Conservation (phyloP, 1,139 yeast species). For the Taiozyma sp. region DNA sequence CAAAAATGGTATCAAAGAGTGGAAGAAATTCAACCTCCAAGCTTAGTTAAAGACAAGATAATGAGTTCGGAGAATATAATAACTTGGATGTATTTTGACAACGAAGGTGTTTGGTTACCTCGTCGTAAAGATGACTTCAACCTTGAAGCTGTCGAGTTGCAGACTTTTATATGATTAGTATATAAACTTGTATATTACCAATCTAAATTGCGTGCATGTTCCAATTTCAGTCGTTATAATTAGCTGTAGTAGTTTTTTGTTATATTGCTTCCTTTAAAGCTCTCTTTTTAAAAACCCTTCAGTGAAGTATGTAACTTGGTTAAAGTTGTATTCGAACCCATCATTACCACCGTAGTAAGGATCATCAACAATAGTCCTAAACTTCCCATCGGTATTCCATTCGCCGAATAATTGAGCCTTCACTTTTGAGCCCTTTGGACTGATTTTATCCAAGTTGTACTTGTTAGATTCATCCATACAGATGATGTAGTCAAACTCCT, state of each 20-base stretch:
- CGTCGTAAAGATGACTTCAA: slow-evolving; percentile 72
- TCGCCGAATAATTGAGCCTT: slow-evolving; percentile 69
- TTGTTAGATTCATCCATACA: slow-evolving; percentile 81
- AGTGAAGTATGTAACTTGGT: slow-evolving; percentile 71
- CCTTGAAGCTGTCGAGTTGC: slow-evolving; percentile 33
- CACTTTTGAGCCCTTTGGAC: slow-evolving; percentile 50
- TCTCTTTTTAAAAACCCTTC: slow-evolving; percentile 57
- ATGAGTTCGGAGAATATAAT: slow-evolving; percentile 43
- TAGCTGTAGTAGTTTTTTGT: neutral
- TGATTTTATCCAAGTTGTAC: slow-evolving; percentile 50
- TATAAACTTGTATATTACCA: neutral
- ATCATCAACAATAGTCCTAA: slow-evolving; percentile 65
- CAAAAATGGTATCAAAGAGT: slow-evolving; percentile 82
- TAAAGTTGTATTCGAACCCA: slow-evolving; percentile 77
- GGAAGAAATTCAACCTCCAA: slow-evolving; percentile 31
- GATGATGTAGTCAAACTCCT: slow-evolving; percentile 71
- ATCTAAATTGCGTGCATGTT: neutral
- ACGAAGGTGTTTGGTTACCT: slow-evolving; percentile 84
- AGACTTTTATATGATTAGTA: slow-evolving; percentile 11
- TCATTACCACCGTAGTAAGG: slow-evolving; percentile 88
- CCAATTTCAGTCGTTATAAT: neutral
- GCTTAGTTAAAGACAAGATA: slow-evolving; percentile 22
- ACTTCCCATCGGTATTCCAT: slow-evolving; percentile 50
- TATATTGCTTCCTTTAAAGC: slow-evolving; percentile 16
- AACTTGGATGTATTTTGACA: slow-evolving; percentile 83